Evolutionary conservation across 768 basidiomycete species (phyloP).

Genomic region (Psilocybe tampanensis): DNA sequence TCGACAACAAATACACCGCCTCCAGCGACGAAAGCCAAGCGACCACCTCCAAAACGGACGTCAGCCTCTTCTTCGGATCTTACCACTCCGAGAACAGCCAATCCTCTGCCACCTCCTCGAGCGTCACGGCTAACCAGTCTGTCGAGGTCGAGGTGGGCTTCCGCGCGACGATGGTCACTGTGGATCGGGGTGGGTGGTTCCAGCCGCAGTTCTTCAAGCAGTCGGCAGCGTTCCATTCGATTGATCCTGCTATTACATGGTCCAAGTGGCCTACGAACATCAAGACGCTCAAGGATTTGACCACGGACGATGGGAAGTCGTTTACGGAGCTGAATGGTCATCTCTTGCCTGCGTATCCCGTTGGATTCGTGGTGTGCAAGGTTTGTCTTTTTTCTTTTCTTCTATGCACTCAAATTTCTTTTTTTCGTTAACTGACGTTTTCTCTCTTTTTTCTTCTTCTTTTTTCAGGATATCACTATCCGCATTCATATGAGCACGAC

Average conservation of each 20-base stretch:
- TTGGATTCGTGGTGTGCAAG: slow-evolving; percentile 17
- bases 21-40: background rate
- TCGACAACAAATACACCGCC: slow-evolving; percentile 5
- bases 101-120: background rate
- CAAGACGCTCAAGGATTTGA: slow-evolving; percentile 7
- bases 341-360: slow-evolving; percentile 14
- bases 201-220: slow-evolving; percentile 19
- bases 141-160: slow-evolving; percentile 12
- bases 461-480: slow-evolving; percentile 17
- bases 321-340: slow-evolving; percentile 9
- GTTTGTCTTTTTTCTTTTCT: background rate
- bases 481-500: slow-evolving; percentile 6
- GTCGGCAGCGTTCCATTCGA: slow-evolving; percentile 8
- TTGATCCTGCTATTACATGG: slow-evolving; percentile 3
- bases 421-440: too few species aligned
- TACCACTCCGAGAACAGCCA: slow-evolving; percentile 10
- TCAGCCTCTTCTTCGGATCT: slow-evolving; percentile 14
- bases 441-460: background rate
- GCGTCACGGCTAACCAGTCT: background rate
- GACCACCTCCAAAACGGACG: background rate
- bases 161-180: slow-evolving; percentile 16
- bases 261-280: slow-evolving; percentile 13
- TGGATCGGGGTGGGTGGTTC: slow-evolving; percentile 19
- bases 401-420: too few species aligned
- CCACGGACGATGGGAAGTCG: background rate